Evolutionary conservation across 1,284 basidiomycete genomes (phyloP), one percentile per base, ranked within the genome.

Genomic region (Polyporus tsugae): DNA sequence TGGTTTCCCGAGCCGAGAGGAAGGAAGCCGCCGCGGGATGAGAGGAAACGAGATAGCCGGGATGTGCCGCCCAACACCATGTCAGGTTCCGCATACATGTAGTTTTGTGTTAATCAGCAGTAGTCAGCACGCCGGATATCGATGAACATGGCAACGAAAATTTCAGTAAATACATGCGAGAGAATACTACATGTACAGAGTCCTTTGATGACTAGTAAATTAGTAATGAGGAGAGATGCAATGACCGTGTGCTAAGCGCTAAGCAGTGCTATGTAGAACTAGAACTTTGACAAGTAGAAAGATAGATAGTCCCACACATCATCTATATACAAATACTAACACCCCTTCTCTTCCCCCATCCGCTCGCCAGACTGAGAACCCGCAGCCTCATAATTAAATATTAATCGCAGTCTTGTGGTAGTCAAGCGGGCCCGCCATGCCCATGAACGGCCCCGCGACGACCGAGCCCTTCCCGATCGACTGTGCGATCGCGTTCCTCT

Each of bases 401-500:
- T 46, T n/a, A n/a, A 46, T 46, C 7, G 44, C 1, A n/a, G n/a
- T 10, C 64, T 60, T 60, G 41, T 44, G 63, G 59, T 72, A 71
- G 25, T 70, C 60, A 29, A 76, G 62, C 55, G 75, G 73, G 7
- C 75, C 76, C 17, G 70, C 72, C 73, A 75, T 73, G 35, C 71
- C 72, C 72, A 77, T 76, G 70, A 75, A 78, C 41, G 75, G 70
- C 10, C 76, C 76, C 36, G 71, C 70, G n/a, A 70, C 62, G 11
- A 75, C 63, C 52, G 77, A 62, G 22, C 74, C 72, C 64, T 84
- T 84, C 17, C 85, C 85, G 62, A 91, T 83, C 59, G 85, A 86
- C 67, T 82, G 83, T 60, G 85, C 83, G 53, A 91, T 82, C 22
- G 83, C 84, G 69, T 78, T 83, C 55, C 90, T 80, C 80, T 89